Base-by-base conservation (phyloP, 495 filamentous ascomycete species). In the Trichoderma erinaceum region DNA sequence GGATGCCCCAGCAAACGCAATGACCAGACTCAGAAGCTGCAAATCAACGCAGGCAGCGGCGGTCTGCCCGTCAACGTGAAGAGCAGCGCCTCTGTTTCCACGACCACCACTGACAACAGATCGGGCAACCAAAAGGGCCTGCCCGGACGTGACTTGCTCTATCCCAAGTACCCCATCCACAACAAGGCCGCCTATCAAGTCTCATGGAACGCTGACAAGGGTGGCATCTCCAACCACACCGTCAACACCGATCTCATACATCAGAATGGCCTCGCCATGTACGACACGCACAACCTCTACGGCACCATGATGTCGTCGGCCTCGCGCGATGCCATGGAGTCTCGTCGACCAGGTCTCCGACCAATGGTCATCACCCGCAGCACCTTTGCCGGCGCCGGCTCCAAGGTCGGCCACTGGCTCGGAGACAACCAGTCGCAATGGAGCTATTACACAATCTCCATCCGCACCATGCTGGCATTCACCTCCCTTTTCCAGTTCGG, bases 251-350 rank as follows among this genome's bases (percentile, higher is more conserved):
- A 92, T 75, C 74, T 95, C 44, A 80, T 90, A 5, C 91, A 96
- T 75, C 80, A 87, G 63, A 88, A 90, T 69, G 90, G 89, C 1
- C 82, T 87, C 77, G 77, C 78, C 18, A 89, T 92, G 76, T 94
- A 93, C 73, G 92, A 84, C 65, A 88, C 87, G 3, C 92, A 97
- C 77, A 97, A 97, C 73, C 77, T 96, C 13, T 95, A 91, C 75
- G 92, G 92, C 74, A 85, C 87, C 68, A 78, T 96, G 91, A 97
- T 96, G 92, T 88, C 86, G 32, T 78, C 83, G 11, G 78, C 85
- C 1, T 90, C 87, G 27, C 81, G 86, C 67, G 73, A 83, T 5
- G 89, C 91, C 11, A 90, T 96, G 91, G 77, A 86, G 12, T 75
- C 80, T 41, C 85, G 91, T 44, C 87, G 90, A 2, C 91, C 92